Evolutionary conservation across 345 rosid species (phyloP), one percentile per base, ranked within the genome.

Genomic region (Diplotaxis tenuifolia): DNA sequence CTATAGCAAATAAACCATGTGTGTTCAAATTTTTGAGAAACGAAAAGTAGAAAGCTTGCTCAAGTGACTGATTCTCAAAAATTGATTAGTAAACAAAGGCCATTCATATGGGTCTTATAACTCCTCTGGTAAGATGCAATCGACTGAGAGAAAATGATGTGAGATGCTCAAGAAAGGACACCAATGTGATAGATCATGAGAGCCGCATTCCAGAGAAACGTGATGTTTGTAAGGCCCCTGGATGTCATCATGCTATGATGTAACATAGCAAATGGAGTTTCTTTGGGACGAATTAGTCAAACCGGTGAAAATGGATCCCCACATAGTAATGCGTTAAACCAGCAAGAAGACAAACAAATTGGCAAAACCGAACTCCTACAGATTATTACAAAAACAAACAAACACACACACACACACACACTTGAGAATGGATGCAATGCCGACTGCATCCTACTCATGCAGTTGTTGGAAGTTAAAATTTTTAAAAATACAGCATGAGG

Each of bases 391-490:
- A 67, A n/a, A n/a, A n/a, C n/a, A n/a, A n/a, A n/a, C n/a, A n/a
- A n/a, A n/a, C n/a, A n/a, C n/a, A n/a, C n/a, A n/a, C n/a, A n/a
- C n/a, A n/a, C n/a, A n/a, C n/a, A 71, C 75, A 88, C 86, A 82
- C 83, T 34, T 79, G 79, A 52, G 49, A 78, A 89, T 87, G 95
- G 79, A 80, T 42, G 67, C 66, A 86, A 93, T 90, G 92, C 82
- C n/a, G n/a, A n/a, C n/a, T 79, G 83, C 94, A 89, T 85, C 97
- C 87, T 91, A 91, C 65, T 76, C 78, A 82, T 84, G 83, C 78
- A 82, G 80, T 82, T 84, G 83, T 78, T 59, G 78, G 78, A 75
- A 84, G 88, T 81, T 74, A 85, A 82, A 25, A n/a, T n/a, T n/a
- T n/a, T n/a, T n/a, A n/a, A 34, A 3, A 25, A 18, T 68, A 38